Evolutionary conservation across 371 early-diverging fungal species (phyloP), one percentile per base, ranked within the genome.

Genomic region (Synchytrium microbalum): DNA sequence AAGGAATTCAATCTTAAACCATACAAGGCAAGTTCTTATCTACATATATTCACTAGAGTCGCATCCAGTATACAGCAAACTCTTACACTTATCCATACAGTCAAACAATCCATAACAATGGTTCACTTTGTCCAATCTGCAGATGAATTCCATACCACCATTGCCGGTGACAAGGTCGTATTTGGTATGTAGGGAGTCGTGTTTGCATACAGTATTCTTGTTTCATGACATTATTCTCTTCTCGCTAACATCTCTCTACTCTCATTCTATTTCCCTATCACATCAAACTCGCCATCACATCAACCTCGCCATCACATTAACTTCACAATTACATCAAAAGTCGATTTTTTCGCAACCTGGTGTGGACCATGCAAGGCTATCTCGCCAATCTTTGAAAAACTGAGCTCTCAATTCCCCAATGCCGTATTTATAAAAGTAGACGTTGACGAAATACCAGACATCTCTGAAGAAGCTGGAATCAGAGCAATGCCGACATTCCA

Each of bases 401-500:
- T 90, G 55, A 69, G 89, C 26, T 66, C 74, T 16, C 67, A 72
- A 1, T 61, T 33, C 46, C 33, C 26, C 54, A 74, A 83, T 62
- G 78, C 87, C 58, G 74, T 74, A 58, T 95, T 91, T 72, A 70
- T 89, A 71, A 91, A 93, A 81, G 66, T 79, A 27, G 77, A 79
- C 62, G 77, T 79, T 24, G 79, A 79, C 61, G 75, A 75, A 54
- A 68, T 72, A 53, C 68, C 74, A 76, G 91, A 89, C n/a, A 79
- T 92, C 68, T 86, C 91, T 56, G 74, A 77, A 56, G 68, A 72
- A 16, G 82, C 79, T 52, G 75, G 76, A 8, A 78, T 96, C 72
- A 81, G 81, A 29, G 91, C 95, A 65, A 94, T 95, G 95, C 96
- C 96, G 56, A 93, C 95, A 33, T 88, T 96, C 82, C 79, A 84